These are phyloP conservation scores for Aotearoamyces nothofagi DNA, from an alignment of 2,329 filamentous ascomycete species.

Conservation along the genomic window DNA sequence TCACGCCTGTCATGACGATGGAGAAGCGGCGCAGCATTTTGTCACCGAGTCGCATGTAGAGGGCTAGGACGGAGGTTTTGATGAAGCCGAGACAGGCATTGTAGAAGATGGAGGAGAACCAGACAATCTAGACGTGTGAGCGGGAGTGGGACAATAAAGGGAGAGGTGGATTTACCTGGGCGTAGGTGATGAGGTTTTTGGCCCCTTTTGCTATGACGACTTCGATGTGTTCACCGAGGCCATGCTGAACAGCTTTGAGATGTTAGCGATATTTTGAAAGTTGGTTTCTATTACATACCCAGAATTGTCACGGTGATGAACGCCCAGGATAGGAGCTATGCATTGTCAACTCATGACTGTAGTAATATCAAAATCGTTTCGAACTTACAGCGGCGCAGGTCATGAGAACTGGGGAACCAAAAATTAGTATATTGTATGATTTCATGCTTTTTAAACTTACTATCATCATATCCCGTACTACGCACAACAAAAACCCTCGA, in stretches of 20 bases:
- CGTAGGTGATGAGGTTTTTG: slow-evolving; percentile 1
- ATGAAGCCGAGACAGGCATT: slow-evolving; percentile 19
- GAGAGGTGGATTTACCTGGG: slow-evolving; percentile 1
- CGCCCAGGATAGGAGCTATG: slow-evolving; percentile 2
- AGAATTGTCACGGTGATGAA: slow-evolving; percentile 3
- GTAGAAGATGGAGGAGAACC: slow-evolving; percentile 4
- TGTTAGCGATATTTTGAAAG: slow-evolving; percentile 1
- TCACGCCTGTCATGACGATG: slow-evolving; percentile 24
- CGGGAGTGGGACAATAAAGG: neutral
- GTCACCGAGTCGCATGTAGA: slow-evolving; percentile 29
- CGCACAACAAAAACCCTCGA: slow-evolving; percentile 3
- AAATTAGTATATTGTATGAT: neutral
- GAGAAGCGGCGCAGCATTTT: slow-evolving; percentile 20
- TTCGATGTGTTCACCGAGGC: slow-evolving; percentile 1
- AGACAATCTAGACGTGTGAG: slow-evolving; percentile 1
- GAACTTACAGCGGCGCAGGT: slow-evolving; percentile 1
- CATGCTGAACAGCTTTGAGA: slow-evolving; percentile 2
- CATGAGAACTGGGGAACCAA: slow-evolving; percentile 2
- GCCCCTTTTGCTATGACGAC: neutral
- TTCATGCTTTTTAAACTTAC: slow-evolving; percentile 1
- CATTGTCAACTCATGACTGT: too few relatives aligned
- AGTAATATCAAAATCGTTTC: neutral
- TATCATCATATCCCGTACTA: slow-evolving; percentile 2
- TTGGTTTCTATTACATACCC: slow-evolving; percentile 1
- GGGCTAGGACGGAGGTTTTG: slow-evolving; percentile 29